Base-by-base conservation (phyloP, 306 rosid species). In the Gillenia trifoliata region DNA sequence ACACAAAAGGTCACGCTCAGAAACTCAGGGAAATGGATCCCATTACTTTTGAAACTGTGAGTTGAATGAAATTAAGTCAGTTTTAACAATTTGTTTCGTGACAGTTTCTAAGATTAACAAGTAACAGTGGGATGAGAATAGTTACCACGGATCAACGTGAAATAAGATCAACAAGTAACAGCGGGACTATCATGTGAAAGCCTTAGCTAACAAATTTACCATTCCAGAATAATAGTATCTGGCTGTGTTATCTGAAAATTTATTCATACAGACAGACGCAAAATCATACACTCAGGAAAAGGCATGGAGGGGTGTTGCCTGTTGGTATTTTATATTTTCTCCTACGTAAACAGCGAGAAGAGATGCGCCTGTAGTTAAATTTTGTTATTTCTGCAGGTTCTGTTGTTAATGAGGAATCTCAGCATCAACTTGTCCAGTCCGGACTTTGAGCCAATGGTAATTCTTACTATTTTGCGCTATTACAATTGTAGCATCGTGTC, bases 11-110 rank as follows among this genome's bases (percentile, higher is more conserved):
- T 56, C 98, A 88, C 65, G 89, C 87, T 65, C 86, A 88, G 77
- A 93, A 88, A 88, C 88, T 93, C 74, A 89, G 89, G 82, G 98
- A 90, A 87, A 93, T 93, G 98, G 96, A 90, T 82, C 98, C 98
- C 74, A 89, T 93, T 67, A 93, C 89, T 85, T 91, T 91, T 40
- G 97, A 93, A 87, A 91, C 97, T 64, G 98, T 93, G 76, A 88
- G 97, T 88, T 83, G 62, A 54, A 52, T 74, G 78, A 73, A 67
- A 61, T 47, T 76, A 65, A 33, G 41, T 66, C 52, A 56, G 59
- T 80, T 69, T 69, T 23, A 47, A 41, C 45, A 52, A 38, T 75
- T 79, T 57, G 17, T 54, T 47, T 36, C 64, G 64, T 16, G 29
- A 59, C 13, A 36, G 50, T 65, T 75, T 23, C 34, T 8, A 2